Evolutionary conservation across 495 filamentous ascomycete species (phyloP), one percentile per base, ranked within the genome.

Genomic region (Schizothecium vesticola): DNA sequence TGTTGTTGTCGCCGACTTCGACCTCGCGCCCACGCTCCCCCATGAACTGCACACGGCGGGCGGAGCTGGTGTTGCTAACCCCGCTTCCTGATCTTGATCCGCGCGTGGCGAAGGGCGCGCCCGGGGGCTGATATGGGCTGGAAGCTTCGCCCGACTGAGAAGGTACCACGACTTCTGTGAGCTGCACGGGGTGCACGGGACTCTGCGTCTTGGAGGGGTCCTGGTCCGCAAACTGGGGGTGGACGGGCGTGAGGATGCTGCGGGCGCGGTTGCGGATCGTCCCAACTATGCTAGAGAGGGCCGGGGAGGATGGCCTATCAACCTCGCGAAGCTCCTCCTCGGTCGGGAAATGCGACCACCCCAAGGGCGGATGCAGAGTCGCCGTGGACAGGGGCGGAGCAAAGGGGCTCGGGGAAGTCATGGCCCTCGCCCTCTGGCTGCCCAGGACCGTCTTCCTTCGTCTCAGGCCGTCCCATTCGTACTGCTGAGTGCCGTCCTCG

Each of bases 391-490:
- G 76, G 62, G 76, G 80, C 31, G 73, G 75, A n/a, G 43, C 6
- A 31, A 78, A 76, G 9, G 78, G 77, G 58, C 72, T 76, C 24
- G 74, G 76, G 63, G 74, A 73, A 26, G 77, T 76, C 65, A 75
- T 74, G 55, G 77, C 72, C 59, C 76, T 80, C 67, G 71, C 78
- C 63, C 74, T 72, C 19, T 71, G 73, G 71, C 85, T 83, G 22
- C 84, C 83, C 55, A 89, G 66, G 12, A 89, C 83, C 11, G 95
- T 98, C 74, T 88, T 91, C 63, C 95, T 87, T 67, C 95, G 84
- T 71, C 93, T 86, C 66, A 99, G 82, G 23, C 95, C 95, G 81
- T 98, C 95, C 92, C 93, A 99, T 79, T 99, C 93, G 63, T 92
- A 87, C 31, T 88, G 65, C 16, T 69, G 75, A 25, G 64, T 67